phyloP scores from a whole-genome alignment of 177 flowering plant genomes.

The Vitis hybrid region DNA sequence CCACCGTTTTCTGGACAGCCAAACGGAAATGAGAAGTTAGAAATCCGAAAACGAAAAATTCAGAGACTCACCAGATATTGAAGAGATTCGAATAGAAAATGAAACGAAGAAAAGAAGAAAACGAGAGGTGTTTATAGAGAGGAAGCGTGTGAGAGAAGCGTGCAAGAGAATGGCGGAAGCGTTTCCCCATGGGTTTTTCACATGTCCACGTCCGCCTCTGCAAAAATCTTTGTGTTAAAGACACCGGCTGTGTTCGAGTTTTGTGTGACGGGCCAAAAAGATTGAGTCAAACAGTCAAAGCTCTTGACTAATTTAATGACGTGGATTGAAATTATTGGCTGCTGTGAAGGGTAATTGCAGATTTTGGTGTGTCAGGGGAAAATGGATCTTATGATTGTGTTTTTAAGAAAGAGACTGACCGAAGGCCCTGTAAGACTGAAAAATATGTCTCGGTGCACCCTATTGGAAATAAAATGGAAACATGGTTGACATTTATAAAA shows the following conservation, averaged over 20 bases:
- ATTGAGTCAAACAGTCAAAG: background rate
- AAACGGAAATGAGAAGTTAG: background rate
- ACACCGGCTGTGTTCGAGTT: too few relatives aligned
- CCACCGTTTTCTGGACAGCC: background rate
- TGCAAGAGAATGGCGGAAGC: conserved; percentile 32
- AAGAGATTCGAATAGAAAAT: background rate
- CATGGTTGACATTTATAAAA: too few relatives aligned
- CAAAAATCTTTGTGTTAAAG: conserved; percentile 30
- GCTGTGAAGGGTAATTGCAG: background rate
- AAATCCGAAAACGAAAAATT: background rate
- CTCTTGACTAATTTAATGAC: background rate
- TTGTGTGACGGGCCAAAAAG: background rate
- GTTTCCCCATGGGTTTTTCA: conserved; percentile 45
- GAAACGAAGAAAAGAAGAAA: background rate
- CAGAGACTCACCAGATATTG: conserved; percentile 9
- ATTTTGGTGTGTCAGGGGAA: background rate
- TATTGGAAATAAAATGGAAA: too few relatives aligned
- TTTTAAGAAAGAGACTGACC: too few relatives aligned
- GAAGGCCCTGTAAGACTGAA: background rate
- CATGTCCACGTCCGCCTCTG: conserved; percentile 45
- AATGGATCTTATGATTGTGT: background rate
- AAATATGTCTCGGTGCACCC: background rate
- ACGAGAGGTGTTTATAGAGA: conserved; percentile 10
- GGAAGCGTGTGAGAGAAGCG: conserved; percentile 53
- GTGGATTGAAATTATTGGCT: background rate